Base-by-base conservation (phyloP, 2,329 filamentous ascomycete species). In the Paracoccidioides lutzii region DNA sequence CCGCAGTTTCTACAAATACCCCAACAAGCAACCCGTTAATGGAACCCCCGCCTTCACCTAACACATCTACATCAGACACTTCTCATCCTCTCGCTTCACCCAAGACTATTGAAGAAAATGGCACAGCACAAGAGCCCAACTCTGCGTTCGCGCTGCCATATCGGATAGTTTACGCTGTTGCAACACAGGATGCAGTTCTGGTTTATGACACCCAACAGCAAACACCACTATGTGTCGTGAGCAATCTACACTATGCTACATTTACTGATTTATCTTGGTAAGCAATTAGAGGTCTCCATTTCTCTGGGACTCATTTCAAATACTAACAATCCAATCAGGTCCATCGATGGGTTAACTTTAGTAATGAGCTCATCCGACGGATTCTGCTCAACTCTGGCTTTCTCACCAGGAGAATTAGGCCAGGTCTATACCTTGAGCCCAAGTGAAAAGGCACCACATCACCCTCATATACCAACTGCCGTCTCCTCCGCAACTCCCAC, bases 331-430 rank as follows among this genome's bases (percentile, higher is more conserved):
- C 14, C 71, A 9, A 32, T 35, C 59, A 87, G 85, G 85, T 87
- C 87, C 1, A 83, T 78, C 60, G 87, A 90, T 69, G 87, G 87
- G 10, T 76, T 82, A 44, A 90, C 85, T 1, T 75, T 98, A 28
- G 78, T 98, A 52, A 94, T 98, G 74, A 93, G 90, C n/a, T 98
- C 93, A 0, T 96, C 93, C 0, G 93, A 98, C 69, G 93, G 93
- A 0, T 98, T 97, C 74, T 98, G 93, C 69, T 98, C 93, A 0
- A 86, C 88, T 0, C 76, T 98, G 5, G 87, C 90, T 0, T 98
- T 98, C 66, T 72, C 81, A 1, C 76, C 86, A 2, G 88, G 88
- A 7, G 93, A 98, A 69, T 76, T 98, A 0, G 93, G 93, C 10
- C 84, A 91, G 60, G 73, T 83, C 4, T 94, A 94, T 68, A 84